Evolutionary conservation across 257 asterid species (phyloP), one percentile per base, ranked within the genome.

Genomic region (Ophiorrhiza pumila): DNA sequence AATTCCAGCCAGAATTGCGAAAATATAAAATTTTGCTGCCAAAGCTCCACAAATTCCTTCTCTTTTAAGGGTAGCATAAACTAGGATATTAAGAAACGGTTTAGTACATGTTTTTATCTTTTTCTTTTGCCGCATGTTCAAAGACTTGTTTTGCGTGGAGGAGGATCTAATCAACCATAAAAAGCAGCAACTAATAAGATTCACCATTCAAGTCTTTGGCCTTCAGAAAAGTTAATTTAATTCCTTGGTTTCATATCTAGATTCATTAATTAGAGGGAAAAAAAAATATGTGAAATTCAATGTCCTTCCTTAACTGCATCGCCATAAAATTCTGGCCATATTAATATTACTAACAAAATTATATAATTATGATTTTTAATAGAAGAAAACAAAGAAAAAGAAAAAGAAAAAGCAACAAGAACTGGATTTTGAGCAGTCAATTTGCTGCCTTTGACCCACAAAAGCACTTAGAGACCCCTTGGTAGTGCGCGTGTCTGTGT

Each of bases 381-480:
- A 70, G 50, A 15, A n/a, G 34, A 20, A 60, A 32, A 60, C 18
- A 17, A 25, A 27, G 34, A 69, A 32, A 68, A 37, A 18, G 41
- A 6, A 37, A 69, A 69, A 25, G 65, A 3, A 68, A 71, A 39
- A 6, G 64, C 23, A 39, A 41, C 34, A 43, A 29, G 31, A 69
- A 17, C 20, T 53, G 20, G 68, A 63, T 35, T 43, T 42, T 55
- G 74, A 37, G 42, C 66, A 39, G 34, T 56, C 74, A 31, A 56
- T 56, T 34, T 58, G 69, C 78, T 42, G 42, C 18, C 74, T 52
- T 74, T 74, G 78, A 67, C 78, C 69, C 15, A 1, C 12, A 65
- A 74, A 74, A 58, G 46, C 43, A 68, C 41, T 17, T 39, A 37
- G 20, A 73, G 65, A 45, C 56, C 52, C 74, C 35, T 27, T 71